These are phyloP conservation scores for Sporothrix dimorphospora DNA, from an alignment of 2,329 filamentous ascomycete species.

Conservation along the genomic window DNA sequence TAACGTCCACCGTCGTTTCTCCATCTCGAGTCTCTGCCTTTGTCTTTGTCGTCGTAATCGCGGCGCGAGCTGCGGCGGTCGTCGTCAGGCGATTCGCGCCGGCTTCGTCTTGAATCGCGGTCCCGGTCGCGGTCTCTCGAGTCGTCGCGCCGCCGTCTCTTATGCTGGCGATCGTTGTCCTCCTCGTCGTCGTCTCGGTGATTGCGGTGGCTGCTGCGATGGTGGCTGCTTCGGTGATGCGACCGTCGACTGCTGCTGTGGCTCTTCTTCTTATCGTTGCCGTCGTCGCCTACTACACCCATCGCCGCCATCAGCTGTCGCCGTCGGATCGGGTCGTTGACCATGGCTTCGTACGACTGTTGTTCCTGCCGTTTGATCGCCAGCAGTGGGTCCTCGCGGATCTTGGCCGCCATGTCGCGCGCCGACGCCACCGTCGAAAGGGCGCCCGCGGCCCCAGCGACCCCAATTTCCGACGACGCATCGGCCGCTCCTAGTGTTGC, in stretches of 20 bases:
- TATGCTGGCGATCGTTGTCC: slow-evolving; percentile 22
- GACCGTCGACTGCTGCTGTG: slow-evolving; percentile 30
- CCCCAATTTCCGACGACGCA: neutral
- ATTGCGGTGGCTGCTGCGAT: slow-evolving; percentile 47
- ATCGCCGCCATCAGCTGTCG: slow-evolving; percentile 68
- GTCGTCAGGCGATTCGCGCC: neutral
- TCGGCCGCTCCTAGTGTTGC: slow-evolving; percentile 55
- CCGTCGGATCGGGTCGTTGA: slow-evolving; percentile 72
- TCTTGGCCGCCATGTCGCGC: slow-evolving; percentile 81
- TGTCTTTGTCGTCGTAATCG: neutral
- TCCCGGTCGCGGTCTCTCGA: slow-evolving; percentile 32
- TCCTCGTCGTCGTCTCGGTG: slow-evolving; percentile 50
- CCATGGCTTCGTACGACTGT: slow-evolving; percentile 76
- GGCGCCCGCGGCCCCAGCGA: neutral
- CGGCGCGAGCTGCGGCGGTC: neutral
- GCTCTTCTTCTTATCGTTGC: slow-evolving; percentile 38
- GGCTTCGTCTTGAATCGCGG: neutral
- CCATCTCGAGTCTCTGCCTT: neutral
- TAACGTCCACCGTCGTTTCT: neutral
- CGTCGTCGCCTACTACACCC: slow-evolving; percentile 55
- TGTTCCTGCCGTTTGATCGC: slow-evolving; percentile 94
- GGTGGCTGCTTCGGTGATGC: slow-evolving; percentile 32
- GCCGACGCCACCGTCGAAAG: slow-evolving; percentile 56
- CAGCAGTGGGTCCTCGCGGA: slow-evolving; percentile 86
- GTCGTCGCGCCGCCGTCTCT: slow-evolving; percentile 38